Evolutionary conservation across 805 yeast species (phyloP).

Genomic region (Naumovozyma dairenensis): DNA sequence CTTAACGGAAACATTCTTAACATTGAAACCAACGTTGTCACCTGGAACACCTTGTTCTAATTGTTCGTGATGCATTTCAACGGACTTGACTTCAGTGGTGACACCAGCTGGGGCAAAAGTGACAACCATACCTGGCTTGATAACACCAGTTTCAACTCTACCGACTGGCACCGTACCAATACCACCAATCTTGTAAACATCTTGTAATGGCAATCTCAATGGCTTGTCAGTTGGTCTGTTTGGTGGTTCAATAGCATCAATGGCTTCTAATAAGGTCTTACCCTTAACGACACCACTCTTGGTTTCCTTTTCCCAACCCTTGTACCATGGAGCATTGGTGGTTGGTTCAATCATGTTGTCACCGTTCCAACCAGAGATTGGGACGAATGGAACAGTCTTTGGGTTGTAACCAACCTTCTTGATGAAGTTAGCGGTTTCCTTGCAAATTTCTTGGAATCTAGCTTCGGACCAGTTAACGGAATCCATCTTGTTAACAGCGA

Average conservation of each 20-base stretch:
- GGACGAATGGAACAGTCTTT: constrained; percentile 77
- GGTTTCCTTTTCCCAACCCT: constrained; percentile 78
- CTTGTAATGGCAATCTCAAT: constrained; percentile 82
- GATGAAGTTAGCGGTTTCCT: constrained; percentile 72
- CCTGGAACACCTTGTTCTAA: constrained; percentile 76
- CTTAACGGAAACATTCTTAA: constrained; percentile 82
- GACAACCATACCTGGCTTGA: constrained; percentile 86
- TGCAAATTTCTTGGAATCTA: constrained; percentile 68
- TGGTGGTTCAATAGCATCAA: constrained; percentile 76
- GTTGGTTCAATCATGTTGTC: constrained; percentile 86
- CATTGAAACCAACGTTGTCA: constrained; percentile 87
- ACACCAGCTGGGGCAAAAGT: constrained; percentile 86
- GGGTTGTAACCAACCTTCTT: constrained; percentile 81
- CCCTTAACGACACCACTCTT: constrained; percentile 62
- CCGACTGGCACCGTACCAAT: constrained; percentile 90
- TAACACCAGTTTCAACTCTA: constrained; percentile 86
- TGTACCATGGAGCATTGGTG: constrained; percentile 77
- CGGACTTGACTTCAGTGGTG: constrained; percentile 83
- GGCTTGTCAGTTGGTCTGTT: constrained; percentile 77
- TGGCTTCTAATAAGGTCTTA: constrained; percentile 76
- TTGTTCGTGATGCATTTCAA: constrained; percentile 81
- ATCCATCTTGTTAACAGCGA: constrained; percentile 93
- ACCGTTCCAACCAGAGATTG: constrained; percentile 89
- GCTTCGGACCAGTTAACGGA: constrained; percentile 79
- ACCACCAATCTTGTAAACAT: constrained; percentile 90